phyloP scores from a whole-genome alignment of 345 rosid species.

The Gossypioides kirkii region DNA sequence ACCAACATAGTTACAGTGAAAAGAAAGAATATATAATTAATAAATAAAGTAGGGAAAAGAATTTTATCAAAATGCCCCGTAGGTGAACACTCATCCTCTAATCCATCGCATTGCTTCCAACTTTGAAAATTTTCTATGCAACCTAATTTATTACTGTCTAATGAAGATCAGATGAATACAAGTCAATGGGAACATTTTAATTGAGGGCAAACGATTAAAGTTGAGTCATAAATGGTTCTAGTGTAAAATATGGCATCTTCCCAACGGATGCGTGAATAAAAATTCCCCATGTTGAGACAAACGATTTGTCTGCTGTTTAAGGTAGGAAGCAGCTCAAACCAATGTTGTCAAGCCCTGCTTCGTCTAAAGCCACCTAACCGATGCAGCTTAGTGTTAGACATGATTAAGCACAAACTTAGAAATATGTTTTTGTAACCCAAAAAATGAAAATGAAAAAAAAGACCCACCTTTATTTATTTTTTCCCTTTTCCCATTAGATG shows the following conservation, averaged over 20 bases:
- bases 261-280: background rate
- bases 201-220: background rate
- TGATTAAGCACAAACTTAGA: background rate
- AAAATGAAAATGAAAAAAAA: background rate
- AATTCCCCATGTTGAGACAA: background rate
- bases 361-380: background rate
- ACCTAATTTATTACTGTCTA: background rate
- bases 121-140: background rate
- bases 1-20: background rate
- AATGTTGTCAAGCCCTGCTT: background rate
- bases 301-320: background rate
- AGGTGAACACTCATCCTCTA: background rate
- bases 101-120: background rate
- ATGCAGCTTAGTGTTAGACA: background rate
- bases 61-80: no score
- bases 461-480: background rate
- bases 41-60: background rate
- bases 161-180: background rate
- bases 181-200: background rate
- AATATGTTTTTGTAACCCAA: background rate
- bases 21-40: background rate
- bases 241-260: background rate
- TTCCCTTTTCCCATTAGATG: background rate
- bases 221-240: background rate
- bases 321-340: background rate